These are phyloP conservation scores for Acrocalymma vagum DNA, from an alignment of 2,329 filamentous ascomycete species.

Conservation along the genomic window DNA sequence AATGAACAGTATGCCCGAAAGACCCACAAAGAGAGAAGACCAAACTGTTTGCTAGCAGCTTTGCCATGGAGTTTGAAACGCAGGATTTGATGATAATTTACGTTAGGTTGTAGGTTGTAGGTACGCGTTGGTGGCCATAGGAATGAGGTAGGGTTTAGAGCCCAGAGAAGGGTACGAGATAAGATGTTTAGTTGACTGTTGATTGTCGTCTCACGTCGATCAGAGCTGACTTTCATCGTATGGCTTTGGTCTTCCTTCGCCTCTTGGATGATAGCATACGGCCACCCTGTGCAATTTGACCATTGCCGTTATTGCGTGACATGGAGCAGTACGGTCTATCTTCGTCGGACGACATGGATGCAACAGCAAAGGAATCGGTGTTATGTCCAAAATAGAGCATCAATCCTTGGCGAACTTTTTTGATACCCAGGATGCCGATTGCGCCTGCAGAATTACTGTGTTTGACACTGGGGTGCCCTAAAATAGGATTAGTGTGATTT, in stretches of 20 bases:
- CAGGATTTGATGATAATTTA: too few relatives aligned
- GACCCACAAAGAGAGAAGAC: too few relatives aligned
- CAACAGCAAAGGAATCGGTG: constrained; percentile 86
- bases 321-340: constrained; percentile 81
- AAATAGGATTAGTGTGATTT: constrained; percentile 10
- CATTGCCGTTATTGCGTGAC: constrained; percentile 73
- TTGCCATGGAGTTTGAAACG: too few relatives aligned
- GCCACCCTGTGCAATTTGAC: constrained; percentile 63
- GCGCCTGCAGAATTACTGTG: constrained; percentile 83
- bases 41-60: too few relatives aligned
- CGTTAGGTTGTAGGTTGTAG: too few relatives aligned
- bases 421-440: constrained; percentile 90
- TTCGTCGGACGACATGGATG: constrained; percentile 86
- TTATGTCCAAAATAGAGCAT: constrained; percentile 96
- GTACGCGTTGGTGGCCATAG: too few relatives aligned
- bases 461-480: constrained; percentile 80
- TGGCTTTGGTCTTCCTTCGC: constrained; percentile 38
- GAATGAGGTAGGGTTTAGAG: too few relatives aligned
- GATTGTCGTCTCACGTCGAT: too few relatives aligned
- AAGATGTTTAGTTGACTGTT: too few relatives aligned
- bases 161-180: too few relatives aligned
- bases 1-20: too few relatives aligned
- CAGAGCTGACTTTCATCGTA: too few relatives aligned
- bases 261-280: constrained; percentile 55
- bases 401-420: constrained; percentile 78